Percentiles rank a stretch among this genome's conserved stretches.
These are phyloP conservation scores for Lachancea kluyveri DNA, from an alignment of 805 yeast species.

Conservation along the genomic window DNA sequence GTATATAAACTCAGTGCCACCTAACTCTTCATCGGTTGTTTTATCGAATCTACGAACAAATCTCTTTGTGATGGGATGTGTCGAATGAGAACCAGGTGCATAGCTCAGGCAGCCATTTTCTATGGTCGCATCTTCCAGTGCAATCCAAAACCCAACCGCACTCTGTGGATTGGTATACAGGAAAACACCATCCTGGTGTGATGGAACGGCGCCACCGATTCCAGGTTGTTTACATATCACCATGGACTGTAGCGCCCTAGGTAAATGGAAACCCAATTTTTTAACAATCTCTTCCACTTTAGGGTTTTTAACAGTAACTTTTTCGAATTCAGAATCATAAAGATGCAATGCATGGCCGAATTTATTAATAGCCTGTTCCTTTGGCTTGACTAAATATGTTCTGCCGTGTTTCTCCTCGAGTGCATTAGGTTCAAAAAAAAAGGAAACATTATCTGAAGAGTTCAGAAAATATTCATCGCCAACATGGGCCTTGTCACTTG, in stretches of 20 bases:
- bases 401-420: slow-evolving; percentile 34
- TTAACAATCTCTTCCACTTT: slow-evolving; percentile 46
- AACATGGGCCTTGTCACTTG: slow-evolving; percentile 51
- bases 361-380: slow-evolving; percentile 59
- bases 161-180: slow-evolving; percentile 64
- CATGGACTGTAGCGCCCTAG: slow-evolving; percentile 74
- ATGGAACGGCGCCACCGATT: slow-evolving; percentile 66
- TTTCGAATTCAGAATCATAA: slow-evolving; percentile 42
- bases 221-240: slow-evolving; percentile 72
- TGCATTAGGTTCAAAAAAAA: slow-evolving; percentile 68
- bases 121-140: slow-evolving; percentile 64
- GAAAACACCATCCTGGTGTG: slow-evolving; percentile 73
- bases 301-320: slow-evolving; percentile 42
- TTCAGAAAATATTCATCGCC: slow-evolving; percentile 69
- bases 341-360: slow-evolving; percentile 75
- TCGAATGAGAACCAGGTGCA: slow-evolving; percentile 65
- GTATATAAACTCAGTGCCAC: slow-evolving; percentile 51
- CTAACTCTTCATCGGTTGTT: slow-evolving; percentile 7
- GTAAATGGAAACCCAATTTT: slow-evolving; percentile 51
- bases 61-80: slow-evolving; percentile 49
- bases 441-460: slow-evolving; percentile 63
- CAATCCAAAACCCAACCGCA: slow-evolving; percentile 79
- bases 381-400: slow-evolving; percentile 48
- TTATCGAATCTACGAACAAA: slow-evolving; percentile 47
- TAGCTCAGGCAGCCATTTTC: slow-evolving; percentile 65